Evolutionary conservation across 352 stramenopile genomes (phyloP).

Genomic region (Phytophthora fragariae): DNA sequence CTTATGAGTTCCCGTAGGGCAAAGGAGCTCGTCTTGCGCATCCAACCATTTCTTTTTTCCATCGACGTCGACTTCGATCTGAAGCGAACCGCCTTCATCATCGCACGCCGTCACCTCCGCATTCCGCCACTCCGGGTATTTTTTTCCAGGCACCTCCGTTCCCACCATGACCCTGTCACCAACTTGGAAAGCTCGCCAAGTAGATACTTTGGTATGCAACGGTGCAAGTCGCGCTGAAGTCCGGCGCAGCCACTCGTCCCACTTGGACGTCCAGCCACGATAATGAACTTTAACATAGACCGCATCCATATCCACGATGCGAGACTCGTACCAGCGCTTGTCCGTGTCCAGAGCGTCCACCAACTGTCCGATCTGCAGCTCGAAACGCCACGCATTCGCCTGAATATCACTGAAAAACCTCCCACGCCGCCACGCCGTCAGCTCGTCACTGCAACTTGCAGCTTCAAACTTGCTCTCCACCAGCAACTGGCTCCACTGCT

Average conservation of each 20-base stretch:
- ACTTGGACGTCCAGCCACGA: conserved; percentile 96
- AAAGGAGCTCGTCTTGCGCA: conserved; percentile 74
- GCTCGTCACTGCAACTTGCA: not conserved
- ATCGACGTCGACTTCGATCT: conserved; percentile 60
- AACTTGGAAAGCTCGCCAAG: conserved; percentile 74
- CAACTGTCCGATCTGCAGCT: conserved; percentile 62
- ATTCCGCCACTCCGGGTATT: conserved; percentile 70
- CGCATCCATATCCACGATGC: conserved; percentile 54
- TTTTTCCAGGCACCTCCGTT: conserved; percentile 40
- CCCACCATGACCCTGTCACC: conserved; percentile 67
- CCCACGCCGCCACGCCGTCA: conserved; percentile 52
- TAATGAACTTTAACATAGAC: conserved; percentile 94
- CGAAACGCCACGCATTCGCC: conserved; percentile 63
- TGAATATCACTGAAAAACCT: conserved; percentile 62
- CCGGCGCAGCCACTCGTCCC: conserved; percentile 96
- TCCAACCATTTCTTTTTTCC: conserved; percentile 64
- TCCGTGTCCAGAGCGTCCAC: conserved; percentile 78
- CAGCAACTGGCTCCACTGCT: conserved; percentile 55
- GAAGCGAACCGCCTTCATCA: conserved; percentile 31
- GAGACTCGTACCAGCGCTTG: conserved; percentile 80
- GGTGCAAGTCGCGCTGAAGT: conserved; percentile 90
- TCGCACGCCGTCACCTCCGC: conserved; percentile 48
- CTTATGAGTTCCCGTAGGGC: conserved; percentile 65
- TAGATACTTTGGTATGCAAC: conserved; percentile 85
- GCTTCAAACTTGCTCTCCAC: conserved; percentile 52